phyloP scores from a whole-genome alignment of 495 filamentous ascomycete species.

The Tuber magnatum region DNA sequence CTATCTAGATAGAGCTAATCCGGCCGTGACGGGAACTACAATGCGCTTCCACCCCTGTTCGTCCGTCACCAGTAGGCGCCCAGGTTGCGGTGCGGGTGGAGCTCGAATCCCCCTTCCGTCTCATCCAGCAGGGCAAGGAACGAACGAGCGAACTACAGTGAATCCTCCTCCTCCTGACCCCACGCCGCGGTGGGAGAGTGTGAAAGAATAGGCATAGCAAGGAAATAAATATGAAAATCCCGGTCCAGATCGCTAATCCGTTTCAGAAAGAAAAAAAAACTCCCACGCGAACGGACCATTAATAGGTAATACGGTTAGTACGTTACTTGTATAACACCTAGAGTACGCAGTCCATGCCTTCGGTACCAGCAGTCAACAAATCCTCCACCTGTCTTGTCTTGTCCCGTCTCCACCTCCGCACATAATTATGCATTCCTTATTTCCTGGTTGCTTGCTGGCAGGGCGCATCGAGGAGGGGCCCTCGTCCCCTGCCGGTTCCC shows the following conservation, averaged over 20 bases:
- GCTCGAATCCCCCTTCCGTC: background rate
- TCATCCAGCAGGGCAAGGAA: background rate
- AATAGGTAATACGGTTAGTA: background rate
- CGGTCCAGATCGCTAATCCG: background rate
- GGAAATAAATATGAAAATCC: background rate
- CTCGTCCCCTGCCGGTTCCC: background rate
- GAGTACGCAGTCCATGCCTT: background rate
- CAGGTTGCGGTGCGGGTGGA: background rate
- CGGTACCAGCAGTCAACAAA: background rate
- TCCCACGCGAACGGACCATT: background rate
- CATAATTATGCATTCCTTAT: background rate
- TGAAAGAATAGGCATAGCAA: background rate
- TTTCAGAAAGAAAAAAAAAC: background rate
- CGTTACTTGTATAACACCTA: too few relatives aligned
- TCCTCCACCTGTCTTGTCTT: background rate
- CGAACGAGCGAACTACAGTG: background rate
- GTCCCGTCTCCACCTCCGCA: background rate
- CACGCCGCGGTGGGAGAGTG: background rate
- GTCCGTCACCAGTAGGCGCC: background rate
- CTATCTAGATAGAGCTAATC: background rate
- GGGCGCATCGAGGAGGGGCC: background rate
- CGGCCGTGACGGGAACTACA: background rate
- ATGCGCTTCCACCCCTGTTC: background rate
- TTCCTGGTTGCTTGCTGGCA: background rate
- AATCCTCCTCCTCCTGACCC: background rate